These are phyloP conservation scores for Heimioporus sp. DNA, from an alignment of 768 basidiomycete genomes.

Conservation along the genomic window DNA sequence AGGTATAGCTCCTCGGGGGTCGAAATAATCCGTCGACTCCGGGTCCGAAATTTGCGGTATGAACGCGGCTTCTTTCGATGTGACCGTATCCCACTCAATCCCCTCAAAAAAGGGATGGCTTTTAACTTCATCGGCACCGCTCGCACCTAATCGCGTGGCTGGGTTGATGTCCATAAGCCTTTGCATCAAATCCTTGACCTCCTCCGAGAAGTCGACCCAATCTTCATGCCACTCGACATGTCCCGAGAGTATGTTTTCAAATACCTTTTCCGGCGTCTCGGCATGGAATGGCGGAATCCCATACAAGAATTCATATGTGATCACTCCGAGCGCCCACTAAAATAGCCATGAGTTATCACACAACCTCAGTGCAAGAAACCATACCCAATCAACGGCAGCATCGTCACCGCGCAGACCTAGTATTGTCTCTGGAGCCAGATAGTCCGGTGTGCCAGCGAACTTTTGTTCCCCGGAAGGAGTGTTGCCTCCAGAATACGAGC, in stretches of 20 bases:
- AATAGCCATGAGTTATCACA: constrained; percentile 14
- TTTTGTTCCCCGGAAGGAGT: constrained; percentile 86
- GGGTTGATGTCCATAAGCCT: constrained; percentile 82
- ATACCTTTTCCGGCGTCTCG: constrained; percentile 94
- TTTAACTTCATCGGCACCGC: constrained; percentile 92
- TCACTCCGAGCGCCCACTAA: constrained; percentile 98
- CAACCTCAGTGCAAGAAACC: constrained; percentile 28
- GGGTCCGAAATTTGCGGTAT: constrained; percentile 94
- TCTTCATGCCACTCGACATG: constrained; percentile 97
- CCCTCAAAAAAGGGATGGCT: constrained; percentile 85
- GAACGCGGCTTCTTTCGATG: constrained; percentile 86
- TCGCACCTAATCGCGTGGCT: constrained; percentile 72
- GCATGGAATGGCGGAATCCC: constrained; percentile 98
- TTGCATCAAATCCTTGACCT: constrained; percentile 89
- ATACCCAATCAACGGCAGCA: constrained; percentile 94
- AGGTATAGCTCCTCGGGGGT: constrained; percentile 88
- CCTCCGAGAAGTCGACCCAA: constrained; percentile 80
- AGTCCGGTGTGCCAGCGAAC: constrained; percentile 97
- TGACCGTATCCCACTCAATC: constrained; percentile 93
- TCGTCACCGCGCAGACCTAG: constrained; percentile 95
- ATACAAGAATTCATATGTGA: constrained; percentile 97
- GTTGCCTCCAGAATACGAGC: constrained; percentile 60
- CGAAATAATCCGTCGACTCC: constrained; percentile 99
- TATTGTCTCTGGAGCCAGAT: constrained; percentile 93
- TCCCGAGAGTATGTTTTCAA: constrained; percentile 96